Evolutionary conservation across 2,329 filamentous ascomycete genomes (phyloP), one percentile per base, ranked within the genome.

Genomic region (Capronia coronata): DNA sequence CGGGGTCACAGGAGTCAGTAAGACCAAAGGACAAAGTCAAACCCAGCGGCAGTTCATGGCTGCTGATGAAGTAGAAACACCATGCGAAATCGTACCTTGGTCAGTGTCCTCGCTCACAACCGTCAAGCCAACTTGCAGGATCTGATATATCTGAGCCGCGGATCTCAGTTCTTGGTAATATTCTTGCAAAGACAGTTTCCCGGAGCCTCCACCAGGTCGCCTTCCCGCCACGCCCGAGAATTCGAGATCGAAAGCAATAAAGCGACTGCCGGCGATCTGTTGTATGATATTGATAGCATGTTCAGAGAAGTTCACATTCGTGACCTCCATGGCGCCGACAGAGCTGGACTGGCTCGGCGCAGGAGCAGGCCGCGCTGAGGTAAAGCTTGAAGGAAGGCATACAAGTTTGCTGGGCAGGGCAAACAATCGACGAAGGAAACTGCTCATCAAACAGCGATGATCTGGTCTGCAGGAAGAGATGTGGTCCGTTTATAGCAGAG

Each of bases 41-140:
- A 23, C 2, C 19, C 29, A 8, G 29, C 11, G 29, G 29, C 29
- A n/a, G 13, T 32, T 32, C n/a, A 6, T 8, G 5, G 25, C 25
- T 27, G 25, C 10, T 27, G 5, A 10, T 5, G 25, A 27, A 27
- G 6, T 6, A 27, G 25, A 27, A 27, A 27, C 6, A 27, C 25
- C 25, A 10, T 27, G 25, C 25, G 25, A 32, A 13, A 21, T 30
- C 55, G 66, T 65, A 68, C 75, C 75, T 60, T 71, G 73, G 8
- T 73, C 65, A 5, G 62, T 56, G 62, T 82, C 74, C 62, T 84
- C 78, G 45, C 71, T 69, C n/a, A 79, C 79, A 59, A 80, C 77
- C 0, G 82, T 85, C 49, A 86, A 65, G n/a, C 82, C 82, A 46
- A 84, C 67, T 61, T 86, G 82, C 1, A 85, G 67, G 44, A 85